phyloP scores from a whole-genome alignment of 2,329 filamentous ascomycete species.

The Exutisphaerella laricina region DNA sequence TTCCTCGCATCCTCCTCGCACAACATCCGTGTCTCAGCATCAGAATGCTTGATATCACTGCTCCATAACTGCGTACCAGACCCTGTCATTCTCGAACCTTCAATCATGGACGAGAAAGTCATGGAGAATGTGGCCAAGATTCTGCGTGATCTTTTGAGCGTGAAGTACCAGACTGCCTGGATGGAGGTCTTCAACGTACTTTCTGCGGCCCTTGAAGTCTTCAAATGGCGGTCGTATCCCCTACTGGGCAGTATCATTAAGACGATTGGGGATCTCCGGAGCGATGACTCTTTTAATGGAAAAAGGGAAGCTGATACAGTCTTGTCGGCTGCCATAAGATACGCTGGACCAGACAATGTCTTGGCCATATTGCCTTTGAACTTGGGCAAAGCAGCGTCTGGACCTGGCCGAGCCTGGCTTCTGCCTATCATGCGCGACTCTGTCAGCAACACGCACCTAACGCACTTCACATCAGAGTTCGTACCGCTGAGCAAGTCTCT shows the following conservation, averaged over 20 bases:
- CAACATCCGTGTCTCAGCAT: conserved; percentile 90
- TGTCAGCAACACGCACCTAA: conserved; percentile 79
- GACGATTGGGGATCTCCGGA: conserved; percentile 77
- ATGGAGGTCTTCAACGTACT: conserved; percentile 89
- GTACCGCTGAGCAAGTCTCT: conserved; percentile 84
- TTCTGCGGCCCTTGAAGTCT: conserved; percentile 75
- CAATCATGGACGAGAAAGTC: conserved; percentile 85
- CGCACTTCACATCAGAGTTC: conserved; percentile 79
- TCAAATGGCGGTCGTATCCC: conserved; percentile 79
- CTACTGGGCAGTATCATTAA: conserved; percentile 70
- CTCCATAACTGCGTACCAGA: conserved; percentile 83
- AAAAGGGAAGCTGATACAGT: conserved; percentile 95
- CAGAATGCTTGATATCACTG: conserved; percentile 91
- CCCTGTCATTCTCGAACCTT: conserved; percentile 77
- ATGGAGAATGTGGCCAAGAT: conserved; percentile 73
- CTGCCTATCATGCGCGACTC: conserved; percentile 85
- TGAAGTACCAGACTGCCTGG: conserved; percentile 93
- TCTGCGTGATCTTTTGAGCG: conserved; percentile 68
- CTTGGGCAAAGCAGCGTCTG: conserved; percentile 65
- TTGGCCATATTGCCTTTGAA: conserved; percentile 81
- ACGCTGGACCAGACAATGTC: conserved; percentile 83
- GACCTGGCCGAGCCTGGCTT: conserved; percentile 86
- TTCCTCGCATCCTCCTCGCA: conserved; percentile 84
- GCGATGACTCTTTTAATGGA: conserved; percentile 80
- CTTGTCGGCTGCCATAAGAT: conserved; percentile 77